Base-by-base conservation (phyloP, 805 yeast species). In the Kodamaea kaohsiungensis region DNA sequence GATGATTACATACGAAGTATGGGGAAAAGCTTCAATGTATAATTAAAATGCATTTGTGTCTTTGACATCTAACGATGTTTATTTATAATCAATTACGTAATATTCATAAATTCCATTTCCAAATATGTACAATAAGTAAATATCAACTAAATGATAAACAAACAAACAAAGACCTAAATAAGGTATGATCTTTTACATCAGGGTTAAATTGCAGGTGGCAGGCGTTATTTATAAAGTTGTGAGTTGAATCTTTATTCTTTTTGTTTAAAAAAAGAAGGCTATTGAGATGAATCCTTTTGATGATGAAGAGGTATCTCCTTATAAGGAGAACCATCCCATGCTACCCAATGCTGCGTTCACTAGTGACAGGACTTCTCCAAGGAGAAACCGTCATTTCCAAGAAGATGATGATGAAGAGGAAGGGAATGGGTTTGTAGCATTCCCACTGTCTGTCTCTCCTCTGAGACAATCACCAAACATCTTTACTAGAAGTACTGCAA, bases 391-490 rank as follows among this genome's bases (percentile, higher is more conserved):
- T 25, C 69, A 68, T 25, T 59, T 62, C n/a, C 48, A 38, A 7
- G 62, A 59, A 30, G 58, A 54, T 15, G 66, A 58, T 8, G 67
- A 71, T 9, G 63, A 64, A 7, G 54, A 50, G 16, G 46, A 46
- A 12, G 35, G 8, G 18, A 49, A 37, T 17, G 68, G 61, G 5
- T 69, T 71, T 18, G 62, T 67, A 47, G 71, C 68, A 6, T 73
- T 72, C 49, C 73, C 74, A 13, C 63, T 53, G 51, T 63, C 64
- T 12, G 53, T 59, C n/a, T 70, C 60, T 19, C 65, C 61, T n/a
- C 49, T 53, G 45, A 68, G 78, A 57, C 75, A 71, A 47, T 75
- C 79, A n/a, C 80, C 80, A 0, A 74, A 74, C 51, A 75, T 76
- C 22, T 76, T 76, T 51, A 61, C 78, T 1, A 65, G 77, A 59